These are phyloP conservation scores for Rossbeevera mucosa DNA, from an alignment of 768 basidiomycete genomes.

Conservation along the genomic window DNA sequence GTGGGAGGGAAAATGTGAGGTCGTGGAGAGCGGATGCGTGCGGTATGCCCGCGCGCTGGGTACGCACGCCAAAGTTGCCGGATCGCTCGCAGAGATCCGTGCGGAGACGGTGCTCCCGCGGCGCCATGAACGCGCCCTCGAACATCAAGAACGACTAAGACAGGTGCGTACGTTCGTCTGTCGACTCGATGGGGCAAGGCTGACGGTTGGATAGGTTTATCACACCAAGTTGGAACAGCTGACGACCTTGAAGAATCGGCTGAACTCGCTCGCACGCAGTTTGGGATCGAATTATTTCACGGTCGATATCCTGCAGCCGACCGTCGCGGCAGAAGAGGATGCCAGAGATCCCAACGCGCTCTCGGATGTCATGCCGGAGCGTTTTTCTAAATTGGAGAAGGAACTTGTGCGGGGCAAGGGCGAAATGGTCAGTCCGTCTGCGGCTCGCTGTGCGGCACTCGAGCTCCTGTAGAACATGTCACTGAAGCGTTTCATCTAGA, in stretches of 20 bases:
- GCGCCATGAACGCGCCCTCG: conserved; percentile 62
- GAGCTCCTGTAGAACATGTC: not conserved
- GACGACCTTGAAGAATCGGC: conserved; percentile 61
- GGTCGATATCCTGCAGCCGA: conserved; percentile 50
- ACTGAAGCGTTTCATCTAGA: conserved; percentile 34
- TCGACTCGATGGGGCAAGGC: not conserved
- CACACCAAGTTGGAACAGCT: conserved; percentile 77
- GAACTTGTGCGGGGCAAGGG: conserved; percentile 80
- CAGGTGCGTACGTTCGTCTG: conserved; percentile 54
- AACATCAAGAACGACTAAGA: conserved; percentile 72
- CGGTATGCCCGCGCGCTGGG: conserved; percentile 69
- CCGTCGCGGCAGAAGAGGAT: conserved; percentile 39
- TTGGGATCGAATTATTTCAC: conserved; percentile 58
- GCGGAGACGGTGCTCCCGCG: conserved; percentile 70
- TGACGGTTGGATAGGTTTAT: conserved; percentile 46
- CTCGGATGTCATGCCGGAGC: conserved; percentile 74
- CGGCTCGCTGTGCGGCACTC: not conserved
- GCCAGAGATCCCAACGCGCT: conserved; percentile 37
- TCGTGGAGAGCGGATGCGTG: conserved; percentile 59
- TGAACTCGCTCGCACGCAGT: conserved; percentile 54
- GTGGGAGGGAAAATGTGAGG: conserved; percentile 61
- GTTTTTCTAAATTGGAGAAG: conserved; percentile 76
- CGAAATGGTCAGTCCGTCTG: conserved; percentile 64
- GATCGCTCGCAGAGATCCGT: conserved; percentile 59
- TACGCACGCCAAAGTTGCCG: conserved; percentile 62